These are phyloP conservation scores for Leptodontidium sp. DNA, from an alignment of 2,329 filamentous ascomycete species.

Conservation along the genomic window DNA sequence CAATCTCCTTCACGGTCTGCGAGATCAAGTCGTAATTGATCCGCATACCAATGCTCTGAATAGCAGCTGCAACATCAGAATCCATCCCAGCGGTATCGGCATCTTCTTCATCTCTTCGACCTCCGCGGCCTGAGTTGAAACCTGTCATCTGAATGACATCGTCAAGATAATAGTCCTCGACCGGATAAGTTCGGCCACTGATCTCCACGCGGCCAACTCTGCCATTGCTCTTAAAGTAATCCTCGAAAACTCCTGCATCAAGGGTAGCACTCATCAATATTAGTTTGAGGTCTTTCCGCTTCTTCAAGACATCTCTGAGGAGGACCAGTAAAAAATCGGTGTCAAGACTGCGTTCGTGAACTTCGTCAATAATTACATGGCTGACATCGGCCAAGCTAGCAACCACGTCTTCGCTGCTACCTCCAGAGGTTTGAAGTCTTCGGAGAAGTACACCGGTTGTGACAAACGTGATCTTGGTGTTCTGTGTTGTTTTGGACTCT, in stretches of 20 bases:
- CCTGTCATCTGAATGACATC: constrained; percentile 84
- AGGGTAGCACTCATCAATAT: constrained; percentile 97
- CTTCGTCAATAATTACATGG: constrained; percentile 95
- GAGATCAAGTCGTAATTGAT: constrained; percentile 93
- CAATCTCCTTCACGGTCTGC: constrained; percentile 82
- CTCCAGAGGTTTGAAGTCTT: constrained; percentile 89
- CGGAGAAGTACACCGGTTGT: constrained; percentile 93
- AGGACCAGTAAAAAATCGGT: constrained; percentile 93
- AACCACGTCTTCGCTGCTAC: constrained; percentile 79
- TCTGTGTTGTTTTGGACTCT: constrained; percentile 77
- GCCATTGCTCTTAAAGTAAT: constrained; percentile 79
- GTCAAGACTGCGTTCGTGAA: constrained; percentile 93
- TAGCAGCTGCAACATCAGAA: constrained; percentile 71
- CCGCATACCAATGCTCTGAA: constrained; percentile 77
- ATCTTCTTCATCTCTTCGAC: constrained; percentile 50
- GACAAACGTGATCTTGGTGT: constrained; percentile 92
- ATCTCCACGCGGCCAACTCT: constrained; percentile 86
- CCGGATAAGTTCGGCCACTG: constrained; percentile 86
- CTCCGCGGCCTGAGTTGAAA: constrained; percentile 61
- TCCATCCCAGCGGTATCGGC: constrained; percentile 57
- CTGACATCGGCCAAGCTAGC: constrained; percentile 88
- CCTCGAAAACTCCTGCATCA: constrained; percentile 83
- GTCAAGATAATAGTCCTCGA: constrained; percentile 89
- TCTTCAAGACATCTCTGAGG: constrained; percentile 79
- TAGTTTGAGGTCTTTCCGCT: constrained; percentile 82